These are phyloP conservation scores for Zelonia costaricensis DNA, from an alignment of 208 protist genomes.

Conservation along the genomic window DNA sequence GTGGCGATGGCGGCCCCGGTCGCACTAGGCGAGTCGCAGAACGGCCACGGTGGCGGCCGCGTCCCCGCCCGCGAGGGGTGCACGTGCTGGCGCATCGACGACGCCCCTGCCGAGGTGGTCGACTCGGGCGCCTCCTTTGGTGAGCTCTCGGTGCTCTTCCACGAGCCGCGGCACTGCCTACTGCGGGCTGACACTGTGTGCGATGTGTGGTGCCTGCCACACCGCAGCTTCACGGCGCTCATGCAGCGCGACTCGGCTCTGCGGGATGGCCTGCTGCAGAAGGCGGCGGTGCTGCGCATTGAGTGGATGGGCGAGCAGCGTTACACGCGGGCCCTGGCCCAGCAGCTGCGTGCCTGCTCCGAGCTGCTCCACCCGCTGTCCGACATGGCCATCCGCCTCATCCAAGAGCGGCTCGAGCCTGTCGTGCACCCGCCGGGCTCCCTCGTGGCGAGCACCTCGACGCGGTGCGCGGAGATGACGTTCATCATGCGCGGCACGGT, in stretches of 20 bases:
- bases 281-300: constrained; percentile 81
- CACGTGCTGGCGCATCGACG: constrained; percentile 8
- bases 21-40: not conserved
- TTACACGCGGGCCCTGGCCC: constrained; percentile 58
- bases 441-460: constrained; percentile 75
- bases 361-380: constrained; percentile 62
- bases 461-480: constrained; percentile 62
- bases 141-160: constrained; percentile 83
- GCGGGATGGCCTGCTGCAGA: constrained; percentile 56
- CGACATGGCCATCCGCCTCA: constrained; percentile 70
- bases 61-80: constrained; percentile 3
- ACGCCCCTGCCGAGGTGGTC: constrained; percentile 24
- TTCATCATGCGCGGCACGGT: constrained; percentile 78
- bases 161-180: constrained; percentile 71
- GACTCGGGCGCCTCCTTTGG: constrained; percentile 78
- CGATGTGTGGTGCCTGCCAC: constrained; percentile 84
- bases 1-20: not conserved
- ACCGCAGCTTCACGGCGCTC: constrained; percentile 49
- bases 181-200: constrained; percentile 71
- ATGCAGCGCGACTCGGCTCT: constrained; percentile 74
- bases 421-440: constrained; percentile 73
- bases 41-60: not conserved
- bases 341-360: constrained; percentile 61
- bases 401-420: constrained; percentile 85
- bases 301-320: constrained; percentile 87